A percentile compares a stretch with the other conserved stretches of the same genome.
Conservation (phyloP, 1,139 yeast species). For the Saccharomycopsis hybrid region DNA sequence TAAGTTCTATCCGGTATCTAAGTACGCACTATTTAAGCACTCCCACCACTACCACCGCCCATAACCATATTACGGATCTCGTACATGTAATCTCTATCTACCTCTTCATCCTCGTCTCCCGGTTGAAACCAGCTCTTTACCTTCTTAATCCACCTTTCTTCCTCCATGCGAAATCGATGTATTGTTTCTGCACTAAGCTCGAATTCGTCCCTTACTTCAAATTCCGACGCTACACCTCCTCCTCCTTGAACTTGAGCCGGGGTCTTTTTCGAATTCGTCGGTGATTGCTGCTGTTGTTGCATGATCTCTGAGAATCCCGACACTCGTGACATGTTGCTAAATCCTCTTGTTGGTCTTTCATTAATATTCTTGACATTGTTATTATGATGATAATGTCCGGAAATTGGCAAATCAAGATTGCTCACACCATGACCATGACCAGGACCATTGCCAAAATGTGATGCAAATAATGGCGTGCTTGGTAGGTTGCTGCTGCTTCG, state of each 20-base stretch:
- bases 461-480: too few species aligned
- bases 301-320: neutral
- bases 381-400: neutral
- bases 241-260: too few species aligned
- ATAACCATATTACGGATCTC: slow-evolving; percentile 51
- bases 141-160: slow-evolving; percentile 42
- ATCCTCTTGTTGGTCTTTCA: neutral
- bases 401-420: too few species aligned
- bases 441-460: too few species aligned
- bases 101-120: slow-evolving; percentile 28
- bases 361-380: neutral
- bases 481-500: too few species aligned
- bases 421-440: too few species aligned
- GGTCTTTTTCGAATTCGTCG: slow-evolving; percentile 2
- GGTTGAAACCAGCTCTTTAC: slow-evolving; percentile 48
- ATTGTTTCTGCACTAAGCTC: slow-evolving; percentile 35
- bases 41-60: slow-evolving; percentile 17
- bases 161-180: slow-evolving; percentile 44
- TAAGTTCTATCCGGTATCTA: too few species aligned
- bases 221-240: slow-evolving; percentile 20
- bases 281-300: slow-evolving; percentile 4
- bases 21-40: too few species aligned
- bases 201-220: slow-evolving; percentile 36
- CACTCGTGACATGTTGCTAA: slow-evolving; percentile 1
- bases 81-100: slow-evolving; percentile 40